These are phyloP conservation scores for Camelina laxa DNA, from an alignment of 345 rosid species.

Conservation along the genomic window DNA sequence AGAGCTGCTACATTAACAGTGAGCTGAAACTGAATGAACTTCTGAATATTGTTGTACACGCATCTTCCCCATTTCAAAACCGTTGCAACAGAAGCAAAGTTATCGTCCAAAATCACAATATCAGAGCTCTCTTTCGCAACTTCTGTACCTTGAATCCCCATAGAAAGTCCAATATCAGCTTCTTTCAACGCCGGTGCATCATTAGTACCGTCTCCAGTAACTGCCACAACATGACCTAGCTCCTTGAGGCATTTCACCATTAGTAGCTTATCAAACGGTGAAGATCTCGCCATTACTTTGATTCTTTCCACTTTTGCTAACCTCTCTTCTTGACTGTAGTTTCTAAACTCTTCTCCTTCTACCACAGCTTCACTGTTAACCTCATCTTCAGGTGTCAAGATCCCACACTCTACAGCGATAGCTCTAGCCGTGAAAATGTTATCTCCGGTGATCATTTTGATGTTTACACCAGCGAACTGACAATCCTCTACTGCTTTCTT, in stretches of 20 bases:
- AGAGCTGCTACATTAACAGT: constrained; percentile 72
- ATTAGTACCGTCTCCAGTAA: constrained; percentile 76
- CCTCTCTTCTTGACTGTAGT: constrained; percentile 50
- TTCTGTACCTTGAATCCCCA: constrained; percentile 83
- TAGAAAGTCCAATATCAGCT: constrained; percentile 77
- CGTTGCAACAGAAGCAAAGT: constrained; percentile 67
- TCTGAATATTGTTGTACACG: constrained; percentile 75
- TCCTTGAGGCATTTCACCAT: constrained; percentile 78
- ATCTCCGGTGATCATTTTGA: constrained; percentile 88
- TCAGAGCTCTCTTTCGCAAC: constrained; percentile 86
- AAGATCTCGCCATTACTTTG: constrained; percentile 81
- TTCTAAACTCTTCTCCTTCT: constrained; percentile 65
- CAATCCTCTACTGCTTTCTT: constrained; percentile 68
- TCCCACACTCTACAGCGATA: constrained; percentile 78
- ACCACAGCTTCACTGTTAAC: constrained; percentile 50
- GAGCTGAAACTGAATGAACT: constrained; percentile 81
- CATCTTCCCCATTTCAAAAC: constrained; percentile 83
- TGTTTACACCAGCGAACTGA: constrained; percentile 65
- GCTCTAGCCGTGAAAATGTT: constrained; percentile 80
- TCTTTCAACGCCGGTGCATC: constrained; percentile 83
- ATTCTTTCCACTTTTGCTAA: constrained; percentile 59
- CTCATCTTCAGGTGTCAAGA: constrained; percentile 50
- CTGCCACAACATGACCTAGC: constrained; percentile 78
- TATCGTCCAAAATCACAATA: constrained; percentile 74
- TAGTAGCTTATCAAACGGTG: constrained; percentile 72